Evolutionary conservation across 2,329 filamentous ascomycete species (phyloP).

Genomic region (Grosmannia clavigera): DNA sequence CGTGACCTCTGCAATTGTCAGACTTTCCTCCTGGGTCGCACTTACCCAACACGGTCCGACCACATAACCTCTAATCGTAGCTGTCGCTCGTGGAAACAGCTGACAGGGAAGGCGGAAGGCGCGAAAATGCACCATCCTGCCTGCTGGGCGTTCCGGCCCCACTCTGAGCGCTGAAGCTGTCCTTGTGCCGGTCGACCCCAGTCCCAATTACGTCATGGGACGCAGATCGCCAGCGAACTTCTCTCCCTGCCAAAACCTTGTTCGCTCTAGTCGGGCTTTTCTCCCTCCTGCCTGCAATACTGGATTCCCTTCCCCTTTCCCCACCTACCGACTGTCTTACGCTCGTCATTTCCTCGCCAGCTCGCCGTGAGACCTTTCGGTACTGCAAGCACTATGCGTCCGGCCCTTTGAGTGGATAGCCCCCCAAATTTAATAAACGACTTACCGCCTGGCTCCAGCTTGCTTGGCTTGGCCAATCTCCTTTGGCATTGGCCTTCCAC

Average conservation of each 20-base stretch:
- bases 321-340: not conserved
- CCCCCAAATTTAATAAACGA: not conserved
- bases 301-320: not conserved
- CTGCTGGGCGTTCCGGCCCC: not conserved
- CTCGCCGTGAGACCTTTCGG: not conserved
- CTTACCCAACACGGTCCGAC: not conserved
- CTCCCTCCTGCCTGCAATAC: not conserved
- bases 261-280: not conserved
- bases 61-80: not conserved
- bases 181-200: not conserved
- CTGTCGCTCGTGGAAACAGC: not conserved
- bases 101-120: not conserved
- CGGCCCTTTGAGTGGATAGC: not conserved
- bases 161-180: not conserved
- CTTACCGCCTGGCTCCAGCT: not conserved
- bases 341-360: not conserved
- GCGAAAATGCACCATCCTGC: not conserved
- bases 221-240: constrained; percentile 4
- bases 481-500: not conserved
- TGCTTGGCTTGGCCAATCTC: not conserved
- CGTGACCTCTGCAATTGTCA: not conserved
- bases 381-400: not conserved
- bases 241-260: not conserved
- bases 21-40: not conserved
- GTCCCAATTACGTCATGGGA: constrained; percentile 11